These are phyloP conservation scores for Termitomyces sp. DNA, from an alignment of 768 basidiomycete species.

Conservation along the genomic window DNA sequence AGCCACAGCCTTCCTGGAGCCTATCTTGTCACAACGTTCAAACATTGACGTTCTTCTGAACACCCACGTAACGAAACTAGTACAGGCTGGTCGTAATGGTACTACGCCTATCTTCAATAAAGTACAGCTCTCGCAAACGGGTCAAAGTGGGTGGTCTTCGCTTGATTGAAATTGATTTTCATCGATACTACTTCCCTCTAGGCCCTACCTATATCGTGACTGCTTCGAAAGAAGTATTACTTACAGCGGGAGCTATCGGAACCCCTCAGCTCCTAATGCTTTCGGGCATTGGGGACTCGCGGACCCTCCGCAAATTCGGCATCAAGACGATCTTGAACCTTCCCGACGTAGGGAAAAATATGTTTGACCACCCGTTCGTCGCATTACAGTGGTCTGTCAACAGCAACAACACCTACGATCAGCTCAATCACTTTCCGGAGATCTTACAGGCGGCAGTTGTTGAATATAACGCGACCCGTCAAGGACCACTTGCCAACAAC, in stretches of 20 bases:
- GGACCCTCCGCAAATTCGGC: conserved; percentile 14
- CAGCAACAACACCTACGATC: conserved; percentile 16
- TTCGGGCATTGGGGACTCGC: conserved; percentile 28
- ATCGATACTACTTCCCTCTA: not conserved
- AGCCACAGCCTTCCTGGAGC: conserved; percentile 28
- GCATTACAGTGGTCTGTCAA: conserved; percentile 23
- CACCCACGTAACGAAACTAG: conserved; percentile 21
- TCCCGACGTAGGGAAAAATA: conserved; percentile 26
- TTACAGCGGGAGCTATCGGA: conserved; percentile 30
- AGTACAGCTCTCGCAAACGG: conserved; percentile 21
- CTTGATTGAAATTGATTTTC: not conserved
- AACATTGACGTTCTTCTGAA: conserved; percentile 31
- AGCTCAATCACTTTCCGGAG: conserved; percentile 16
- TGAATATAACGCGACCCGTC: conserved; percentile 20
- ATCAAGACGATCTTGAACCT: conserved; percentile 21
- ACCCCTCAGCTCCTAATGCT: conserved; percentile 27
- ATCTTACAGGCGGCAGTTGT: conserved; percentile 8
- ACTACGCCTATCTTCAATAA: conserved; percentile 13
- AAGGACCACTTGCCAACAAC: conserved; percentile 23
- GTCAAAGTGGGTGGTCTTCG: not conserved
- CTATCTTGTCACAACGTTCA: conserved; percentile 20
- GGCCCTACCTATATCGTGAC: conserved; percentile 10
- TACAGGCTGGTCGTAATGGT: conserved; percentile 1
- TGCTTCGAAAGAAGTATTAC: conserved; percentile 30
- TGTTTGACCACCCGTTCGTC: conserved; percentile 25